Conservation (phyloP, 1,139 yeast species). For the Blastobotrys elegans region DNA sequence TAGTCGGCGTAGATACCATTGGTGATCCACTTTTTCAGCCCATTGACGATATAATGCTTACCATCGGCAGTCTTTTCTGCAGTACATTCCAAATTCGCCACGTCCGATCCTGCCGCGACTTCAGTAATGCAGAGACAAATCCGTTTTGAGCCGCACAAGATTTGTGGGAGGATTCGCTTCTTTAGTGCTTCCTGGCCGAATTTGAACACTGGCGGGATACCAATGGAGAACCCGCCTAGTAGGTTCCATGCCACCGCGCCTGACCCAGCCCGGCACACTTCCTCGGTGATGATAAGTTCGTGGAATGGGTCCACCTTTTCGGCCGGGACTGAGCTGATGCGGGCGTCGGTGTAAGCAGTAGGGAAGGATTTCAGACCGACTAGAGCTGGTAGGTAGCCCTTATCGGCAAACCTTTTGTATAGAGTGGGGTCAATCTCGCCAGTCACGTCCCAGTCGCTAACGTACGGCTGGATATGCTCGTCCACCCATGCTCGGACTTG, state of each 20-base stretch:
- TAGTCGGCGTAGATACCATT: constrained; percentile 42
- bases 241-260: constrained; percentile 40
- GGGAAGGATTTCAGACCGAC: constrained; percentile 35
- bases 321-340: constrained; percentile 33
- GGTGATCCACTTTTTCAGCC: constrained; percentile 44
- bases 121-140: constrained; percentile 41
- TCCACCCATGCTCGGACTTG: constrained; percentile 40
- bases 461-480: constrained; percentile 35
- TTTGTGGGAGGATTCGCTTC: constrained; percentile 35
- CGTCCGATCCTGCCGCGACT: constrained; percentile 43
- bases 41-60: constrained; percentile 40
- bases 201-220: constrained; percentile 39
- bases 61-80: constrained; percentile 39
- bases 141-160: constrained; percentile 38
- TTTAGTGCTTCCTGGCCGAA: constrained; percentile 33
- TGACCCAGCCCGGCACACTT: constrained; percentile 39
- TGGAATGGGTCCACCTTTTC: constrained; percentile 39
- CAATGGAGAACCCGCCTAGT: constrained; percentile 39
- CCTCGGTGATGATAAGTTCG: constrained; percentile 37
- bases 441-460: constrained; percentile 42
- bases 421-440: constrained; percentile 31
- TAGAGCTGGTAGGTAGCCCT: constrained; percentile 33
- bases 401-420: constrained; percentile 32
- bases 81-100: constrained; percentile 39
- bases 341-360: constrained; percentile 31